These are phyloP conservation scores for Neocatenulostroma microsporum DNA, from an alignment of 2,329 filamentous ascomycete genomes.

Conservation along the genomic window DNA sequence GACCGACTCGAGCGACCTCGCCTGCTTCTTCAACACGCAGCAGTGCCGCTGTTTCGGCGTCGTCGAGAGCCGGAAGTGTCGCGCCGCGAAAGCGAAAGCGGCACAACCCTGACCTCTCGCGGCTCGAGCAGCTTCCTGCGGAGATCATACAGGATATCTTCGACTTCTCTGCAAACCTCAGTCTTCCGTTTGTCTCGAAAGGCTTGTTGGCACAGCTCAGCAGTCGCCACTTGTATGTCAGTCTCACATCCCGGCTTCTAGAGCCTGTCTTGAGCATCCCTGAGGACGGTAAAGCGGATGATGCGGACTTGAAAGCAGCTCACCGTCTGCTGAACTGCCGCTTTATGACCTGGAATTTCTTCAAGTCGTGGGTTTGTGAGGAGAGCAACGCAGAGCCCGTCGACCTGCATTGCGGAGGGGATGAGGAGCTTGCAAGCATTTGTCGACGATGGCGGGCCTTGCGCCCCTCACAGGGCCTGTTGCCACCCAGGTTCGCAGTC, in stretches of 20 bases:
- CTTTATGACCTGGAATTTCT: conserved; percentile 30
- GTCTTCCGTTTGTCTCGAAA: conserved; percentile 25
- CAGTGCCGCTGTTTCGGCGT: background rate
- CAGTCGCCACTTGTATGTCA: conserved; percentile 22
- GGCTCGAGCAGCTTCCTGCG: conserved; percentile 28
- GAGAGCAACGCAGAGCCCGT: too few relatives aligned
- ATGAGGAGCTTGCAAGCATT: too few relatives aligned
- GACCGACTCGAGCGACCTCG: too few relatives aligned
- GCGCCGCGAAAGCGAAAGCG: conserved; percentile 12
- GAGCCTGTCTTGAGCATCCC: conserved; percentile 13
- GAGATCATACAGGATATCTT: conserved; percentile 31
- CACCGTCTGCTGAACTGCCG: conserved; percentile 25
- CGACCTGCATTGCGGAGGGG: too few relatives aligned
- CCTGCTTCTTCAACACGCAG: background rate
- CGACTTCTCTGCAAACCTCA: conserved; percentile 23
- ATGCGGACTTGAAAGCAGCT: conserved; percentile 14
- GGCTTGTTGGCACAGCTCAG: conserved; percentile 24
- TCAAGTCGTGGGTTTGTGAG: conserved; percentile 24
- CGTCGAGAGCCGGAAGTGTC: conserved; percentile 14
- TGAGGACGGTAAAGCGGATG: conserved; percentile 2
- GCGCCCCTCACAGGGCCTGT: conserved; percentile 12
- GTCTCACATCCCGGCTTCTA: conserved; percentile 21
- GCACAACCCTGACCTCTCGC: conserved; percentile 12
- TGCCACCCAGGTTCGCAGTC: too few relatives aligned
- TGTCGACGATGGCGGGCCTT: conserved; percentile 14